Base-by-base conservation (phyloP, 148 eudicot genomes). In the Gaultheria prostrata region DNA sequence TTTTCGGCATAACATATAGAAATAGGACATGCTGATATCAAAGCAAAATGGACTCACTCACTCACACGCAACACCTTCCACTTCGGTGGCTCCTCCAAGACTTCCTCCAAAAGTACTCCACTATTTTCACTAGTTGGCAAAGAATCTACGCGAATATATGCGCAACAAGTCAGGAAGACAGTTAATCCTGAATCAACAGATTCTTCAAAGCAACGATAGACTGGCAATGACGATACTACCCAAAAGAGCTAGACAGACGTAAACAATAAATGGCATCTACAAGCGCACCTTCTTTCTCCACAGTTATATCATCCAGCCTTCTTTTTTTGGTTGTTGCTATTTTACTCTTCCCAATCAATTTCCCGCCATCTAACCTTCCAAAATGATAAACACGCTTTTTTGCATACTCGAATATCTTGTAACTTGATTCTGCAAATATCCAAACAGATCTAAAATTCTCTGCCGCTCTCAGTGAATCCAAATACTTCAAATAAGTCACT, bases 11-110 rank as follows among this genome's bases (percentile, higher is more conserved):
- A 51, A 35, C 20, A 70, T 28, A 24, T 30, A 61, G 39, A 51
- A 65, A 24, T 33, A 49, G 21, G 11, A 51, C 1, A 18, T 30
- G 9, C 70, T 56, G 21, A 83, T 57, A 24, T 53, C 20, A 82
- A 79, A 57, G 77, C 81, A 87, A 85, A 82, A 77, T 80, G 81
- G 88, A 89, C 89, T 93, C 92, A 91, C 97, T 94, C 95, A 97
- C 99, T 97, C 95, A 97, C 99, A 88, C 89, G 96, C 86, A 97
- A 97, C 88, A 94, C 94, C 91, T 97, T 97, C 99, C 99, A 97
- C 88, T 94, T 94, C 80, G 98, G 99, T 54, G 98, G 90, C 91
- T 92, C 98, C 87, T 97, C 99, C 89, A 97, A 84, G 83, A 90
- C 90, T 88, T 95, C 98, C 85, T 91, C 95, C 88, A 97, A 89